Base-by-base conservation (phyloP, 306 rosid species). In the Rosa chinensis region DNA sequence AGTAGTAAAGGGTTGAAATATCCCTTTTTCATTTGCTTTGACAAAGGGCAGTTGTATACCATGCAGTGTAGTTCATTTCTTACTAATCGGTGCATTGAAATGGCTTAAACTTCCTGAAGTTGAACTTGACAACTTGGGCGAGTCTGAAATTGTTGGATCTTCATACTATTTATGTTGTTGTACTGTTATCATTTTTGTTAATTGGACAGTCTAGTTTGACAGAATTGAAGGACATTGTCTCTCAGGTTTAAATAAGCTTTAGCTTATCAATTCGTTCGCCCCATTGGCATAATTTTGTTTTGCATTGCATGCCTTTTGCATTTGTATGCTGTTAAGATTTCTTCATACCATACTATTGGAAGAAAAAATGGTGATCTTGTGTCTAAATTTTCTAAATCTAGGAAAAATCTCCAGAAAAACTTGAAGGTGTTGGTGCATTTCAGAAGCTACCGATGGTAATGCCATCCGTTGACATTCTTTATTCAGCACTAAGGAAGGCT, bases 381-480 rank as follows among this genome's bases (percentile, higher is more conserved):
- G 66, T 77, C 40, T 28, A 25, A 43, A 25, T 72, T 67, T 69
- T 67, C 18, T 80, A 81, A 81, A 71, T 78, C 74, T 82, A 95
- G 92, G 97, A 90, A 28, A 85, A 84, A 48, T 62, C 84, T 80
- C 82, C 85, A 17, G 83, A 75, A 75, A 77, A 69, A 74, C 62
- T 78, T 43, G 96, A 95, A 81, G 87, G 80, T 66, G 67, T 93
- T 70, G 98, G 97, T 62, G 98, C 99, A 76, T 95, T 95, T 88
- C 99, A 95, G 80, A 93, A 89, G 89, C 86, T 95, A 78, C 99
- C 99, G 21, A 83, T 95, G 85, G 99, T 93, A 87, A 91, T 90
- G 98, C 98, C 98, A 66, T 89, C 97, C 47, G 23, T 88, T 78
- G 97, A 95, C 83, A 93, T 93, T 77, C 81, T 93, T 59, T 85